These are phyloP conservation scores for Candida palmyrensis DNA, from an alignment of 805 yeast genomes.

Conservation along the genomic window DNA sequence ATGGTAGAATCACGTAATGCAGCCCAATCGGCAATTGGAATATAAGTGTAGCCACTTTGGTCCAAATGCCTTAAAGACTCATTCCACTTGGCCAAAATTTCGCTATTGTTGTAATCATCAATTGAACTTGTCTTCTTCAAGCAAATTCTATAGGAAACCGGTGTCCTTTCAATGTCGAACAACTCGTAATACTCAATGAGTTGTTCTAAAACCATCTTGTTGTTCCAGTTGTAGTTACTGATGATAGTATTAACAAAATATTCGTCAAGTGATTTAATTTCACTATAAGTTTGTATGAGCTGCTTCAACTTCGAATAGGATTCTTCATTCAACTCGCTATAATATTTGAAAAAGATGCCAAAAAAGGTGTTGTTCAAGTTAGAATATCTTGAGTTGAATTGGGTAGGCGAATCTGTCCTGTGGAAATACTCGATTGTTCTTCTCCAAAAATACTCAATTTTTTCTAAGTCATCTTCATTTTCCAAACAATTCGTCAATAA, in stretches of 20 bases:
- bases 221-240: conserved; percentile 65
- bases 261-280: conserved; percentile 61
- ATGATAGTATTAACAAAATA: conserved; percentile 77
- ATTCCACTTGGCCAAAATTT: conserved; percentile 55
- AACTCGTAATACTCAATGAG: conserved; percentile 55
- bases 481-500: conserved; percentile 59
- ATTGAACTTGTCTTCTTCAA: conserved; percentile 70
- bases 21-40: conserved; percentile 84
- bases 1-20: conserved; percentile 75
- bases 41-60: conserved; percentile 51
- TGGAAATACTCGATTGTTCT: conserved; percentile 52
- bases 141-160: conserved; percentile 66
- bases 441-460: conserved; percentile 58
- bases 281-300: conserved; percentile 51
- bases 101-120: conserved; percentile 42
- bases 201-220: conserved; percentile 58
- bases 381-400: conserved; percentile 65
- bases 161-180: conserved; percentile 55
- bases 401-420: conserved; percentile 36
- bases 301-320: conserved; percentile 55
- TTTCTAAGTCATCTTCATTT: conserved; percentile 51
- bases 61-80: conserved; percentile 44
- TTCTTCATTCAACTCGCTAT: conserved; percentile 45
- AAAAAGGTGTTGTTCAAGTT: conserved; percentile 67
- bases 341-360: conserved; percentile 58